phyloP scores from a whole-genome alignment of 176 grass and related monocot species.

The Sorghum bicolor region Sorghum_bicolor_NCBIv3 NC_012873.2:53665001-53665500 shows the following conservation, averaged over 20 bases:
- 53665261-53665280: background rate
- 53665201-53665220: background rate
- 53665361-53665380: background rate
- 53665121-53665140: background rate
- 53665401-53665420: background rate
- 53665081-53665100: background rate
- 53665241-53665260: background rate
- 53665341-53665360: background rate
- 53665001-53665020: background rate
- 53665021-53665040: background rate
- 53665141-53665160: background rate
- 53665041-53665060: background rate
- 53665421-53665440: background rate
- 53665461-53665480: background rate
- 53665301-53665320: background rate
- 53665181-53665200: background rate
- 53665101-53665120: background rate
- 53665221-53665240: background rate
- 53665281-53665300: background rate
- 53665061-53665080: background rate
- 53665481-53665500: background rate
- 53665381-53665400: background rate
- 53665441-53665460: too few species aligned
- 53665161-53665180: background rate
- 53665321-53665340: conserved; percentile 4